A percentile compares a stretch with the other conserved stretches of the same genome.
phyloP scores from a whole-genome alignment of 768 basidiomycete genomes.

The Suillus luteus region DNA sequence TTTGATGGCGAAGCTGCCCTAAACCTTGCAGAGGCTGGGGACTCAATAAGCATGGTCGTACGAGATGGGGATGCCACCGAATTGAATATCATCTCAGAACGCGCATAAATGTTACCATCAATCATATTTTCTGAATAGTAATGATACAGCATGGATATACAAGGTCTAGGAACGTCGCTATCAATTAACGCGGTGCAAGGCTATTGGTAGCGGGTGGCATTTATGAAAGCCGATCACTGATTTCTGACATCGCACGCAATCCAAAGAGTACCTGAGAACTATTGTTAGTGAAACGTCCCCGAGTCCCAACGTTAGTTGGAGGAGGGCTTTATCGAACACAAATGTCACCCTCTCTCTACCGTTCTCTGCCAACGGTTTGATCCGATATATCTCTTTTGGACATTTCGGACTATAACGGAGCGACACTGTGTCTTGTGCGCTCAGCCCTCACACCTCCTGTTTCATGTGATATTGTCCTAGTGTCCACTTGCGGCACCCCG shows the following conservation, averaged over 20 bases:
- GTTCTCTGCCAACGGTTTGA: too few species aligned
- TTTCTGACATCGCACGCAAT: neutral
- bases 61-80: too few species aligned
- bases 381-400: too few species aligned
- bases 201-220: neutral
- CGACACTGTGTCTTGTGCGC: too few species aligned
- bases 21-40: neutral
- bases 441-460: too few species aligned
- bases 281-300: constrained; percentile 15
- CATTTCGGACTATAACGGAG: too few species aligned
- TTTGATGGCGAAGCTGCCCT: constrained; percentile 55
- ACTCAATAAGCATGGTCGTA: neutral
- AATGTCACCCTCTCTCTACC: too few species aligned
- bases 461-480: too few species aligned
- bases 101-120: neutral
- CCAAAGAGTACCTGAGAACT: neutral
- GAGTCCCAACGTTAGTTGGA: too few species aligned
- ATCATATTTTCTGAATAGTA: constrained; percentile 4
- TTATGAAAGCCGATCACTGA: neutral
- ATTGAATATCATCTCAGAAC: too few species aligned
- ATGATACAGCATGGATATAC: neutral
- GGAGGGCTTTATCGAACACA: too few species aligned
- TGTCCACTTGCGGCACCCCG: too few species aligned
- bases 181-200: neutral
- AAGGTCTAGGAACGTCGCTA: neutral